Base-by-base conservation (phyloP, 768 basidiomycete species). In the Pisolithus marmoratus region DNA sequence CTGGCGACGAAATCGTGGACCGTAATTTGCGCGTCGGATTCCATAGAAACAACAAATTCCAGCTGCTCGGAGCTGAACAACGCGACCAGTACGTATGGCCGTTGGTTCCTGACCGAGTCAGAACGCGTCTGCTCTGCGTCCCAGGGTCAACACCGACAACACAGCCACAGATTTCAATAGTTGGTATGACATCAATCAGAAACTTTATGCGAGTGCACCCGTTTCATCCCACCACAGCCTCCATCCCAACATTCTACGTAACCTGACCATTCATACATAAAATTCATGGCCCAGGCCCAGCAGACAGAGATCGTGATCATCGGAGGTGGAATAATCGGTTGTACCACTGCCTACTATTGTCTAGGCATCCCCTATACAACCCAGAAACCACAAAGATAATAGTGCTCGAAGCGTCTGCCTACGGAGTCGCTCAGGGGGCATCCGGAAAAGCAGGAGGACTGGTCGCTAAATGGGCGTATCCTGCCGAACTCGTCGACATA, bases 251-350 rank as follows among this genome's bases (percentile, higher is more conserved):
- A 5, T 34, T 12, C 34, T 14, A 15, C 14, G 34, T 34, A 12
- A 34, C 14, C 5, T 2, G 40, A 19, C 17, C 1, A 11, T 40
- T n/a, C 40, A 19, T 41, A 19, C 40, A 12, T 19, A 24, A 26
- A 6, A 14, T 17, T 45, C 24, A 45, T 45, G 43, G 23, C 26
- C 26, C 43, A 45, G 43, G 24, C 44, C 2, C 53, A 50, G 20
- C 50, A 63, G 38, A 60, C 54, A 38, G 58, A 80, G 46, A 83
- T 94, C 49, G 78, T 89, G 27, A 80, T 94, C 54, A 75, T 94
- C 54, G 91, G 92, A 24, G 92, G 84, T 20, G 92, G 92, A 0
- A 92, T 94, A 58, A 86, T 93, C 38, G 92, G 92, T 8, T 83
- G 85, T 52, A 85, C 85, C 1, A 87, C 84, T 0, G 90, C 90